phyloP scores from a whole-genome alignment of 2,329 filamentous ascomycete genomes.

The Penicillium paneum region DNA sequence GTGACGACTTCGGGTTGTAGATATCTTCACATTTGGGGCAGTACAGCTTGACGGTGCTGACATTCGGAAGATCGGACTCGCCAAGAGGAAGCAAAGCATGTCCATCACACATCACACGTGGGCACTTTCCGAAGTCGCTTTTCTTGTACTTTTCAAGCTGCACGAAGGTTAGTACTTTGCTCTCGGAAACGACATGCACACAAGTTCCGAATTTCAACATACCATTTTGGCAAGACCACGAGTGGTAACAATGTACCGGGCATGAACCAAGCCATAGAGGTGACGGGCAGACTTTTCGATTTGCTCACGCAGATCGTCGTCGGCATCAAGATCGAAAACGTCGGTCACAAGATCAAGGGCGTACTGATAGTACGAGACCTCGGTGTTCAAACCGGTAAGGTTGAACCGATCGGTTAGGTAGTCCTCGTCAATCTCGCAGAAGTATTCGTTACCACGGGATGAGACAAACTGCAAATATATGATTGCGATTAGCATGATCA shows the following conservation, averaged over 20 bases:
- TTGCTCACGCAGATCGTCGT: conserved; percentile 95
- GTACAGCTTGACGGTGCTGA: conserved; percentile 93
- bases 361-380: conserved; percentile 99
- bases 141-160: conserved; percentile 99
- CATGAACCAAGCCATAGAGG: conserved; percentile 92
- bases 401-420: conserved; percentile 98
- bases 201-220: conserved; percentile 29
- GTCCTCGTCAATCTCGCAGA: conserved; percentile 99
- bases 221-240: conserved; percentile 95
- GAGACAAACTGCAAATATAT: conserved; percentile 76
- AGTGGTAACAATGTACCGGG: conserved; percentile 94
- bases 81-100: conserved; percentile 95
- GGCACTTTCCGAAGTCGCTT: conserved; percentile 95
- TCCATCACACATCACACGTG: conserved; percentile 88
- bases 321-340: conserved; percentile 97
- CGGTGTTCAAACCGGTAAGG: conserved; percentile 90
- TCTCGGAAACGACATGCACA: not conserved
- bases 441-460: conserved; percentile 96
- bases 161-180: conserved; percentile 6
- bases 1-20: conserved; percentile 97
- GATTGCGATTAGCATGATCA: conserved; percentile 7
- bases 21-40: conserved; percentile 96
- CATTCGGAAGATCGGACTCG: conserved; percentile 80
- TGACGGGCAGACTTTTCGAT: conserved; percentile 97
- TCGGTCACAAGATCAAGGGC: conserved; percentile 95